Evolutionary conservation across 129 eudicot species (phyloP), one percentile per base, ranked within the genome.

Genomic region (Silybum marianum): DNA sequence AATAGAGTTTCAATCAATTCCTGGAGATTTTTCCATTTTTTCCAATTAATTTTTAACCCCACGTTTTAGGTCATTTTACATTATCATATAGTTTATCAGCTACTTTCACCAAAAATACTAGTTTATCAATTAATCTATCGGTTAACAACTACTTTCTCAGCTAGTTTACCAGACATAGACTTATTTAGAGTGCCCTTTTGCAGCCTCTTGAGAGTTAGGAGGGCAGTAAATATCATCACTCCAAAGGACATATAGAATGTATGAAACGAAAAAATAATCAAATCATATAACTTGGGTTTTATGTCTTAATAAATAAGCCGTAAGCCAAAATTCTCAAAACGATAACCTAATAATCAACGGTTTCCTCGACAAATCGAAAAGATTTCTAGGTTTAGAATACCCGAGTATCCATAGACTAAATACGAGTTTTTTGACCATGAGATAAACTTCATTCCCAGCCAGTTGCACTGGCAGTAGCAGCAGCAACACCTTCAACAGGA

Each of bases 381-480:
- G 23, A 18, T 18, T n/a, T 58, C 3, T 58, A 7, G 66, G 66
- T 58, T 7, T 58, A 58, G 66, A 58, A 58, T 58, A 58, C 66
- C 66, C 2, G 66, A 58, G 66, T 58, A 58, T 58, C 66, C 66
- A n/a, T 58, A 58, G 8, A 58, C 66, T 58, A 58, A 58, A 58
- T 18, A 58, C 16, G 63, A 51, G 63, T 51, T 16, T 14, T 51
- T 16, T 14, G 21, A 51, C 62, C 21, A 51, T 18, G 65, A 58
- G 23, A 58, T 58, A 18, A n/a, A 58, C 66, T 32, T 78, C 81
- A 78, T 38, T 78, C 81, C 81, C 81, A 78, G n/a, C 73, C 63
- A 66, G 63, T 36, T 65, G 81, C 65, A 58, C 8, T 6, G 16
- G 66, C 66, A 58, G 66, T 2, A 6, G 66, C 66, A 58, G 60